phyloP scores from a whole-genome alignment of 1,139 yeast species.

The Hanseniaspora sp. region DNA sequence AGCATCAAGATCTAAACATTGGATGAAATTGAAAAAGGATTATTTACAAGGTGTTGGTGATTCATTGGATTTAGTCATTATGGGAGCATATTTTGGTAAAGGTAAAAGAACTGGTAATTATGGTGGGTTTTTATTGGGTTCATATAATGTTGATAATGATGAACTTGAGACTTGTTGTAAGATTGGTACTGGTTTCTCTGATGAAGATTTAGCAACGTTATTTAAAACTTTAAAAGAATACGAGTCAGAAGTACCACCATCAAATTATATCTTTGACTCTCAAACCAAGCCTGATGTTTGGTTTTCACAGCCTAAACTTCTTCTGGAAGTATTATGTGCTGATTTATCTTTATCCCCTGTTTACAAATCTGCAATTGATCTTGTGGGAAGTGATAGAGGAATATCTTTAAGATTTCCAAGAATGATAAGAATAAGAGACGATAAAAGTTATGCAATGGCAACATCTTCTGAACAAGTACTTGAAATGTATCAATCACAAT shows the following conservation, averaged over 20 bases:
- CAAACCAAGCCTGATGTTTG: constrained; percentile 82
- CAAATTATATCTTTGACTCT: constrained; percentile 60
- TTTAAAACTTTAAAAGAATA: constrained; percentile 56
- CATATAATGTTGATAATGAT: constrained; percentile 79
- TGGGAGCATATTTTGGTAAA: constrained; percentile 88
- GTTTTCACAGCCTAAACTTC: constrained; percentile 70
- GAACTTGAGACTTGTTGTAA: constrained; percentile 93
- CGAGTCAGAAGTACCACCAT: constrained; percentile 55
- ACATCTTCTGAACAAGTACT: constrained; percentile 83
- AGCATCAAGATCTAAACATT: constrained; percentile 82
- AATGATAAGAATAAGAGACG: constrained; percentile 74
- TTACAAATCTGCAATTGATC: constrained; percentile 74
- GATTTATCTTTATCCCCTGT: constrained; percentile 87
- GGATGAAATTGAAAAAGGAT: constrained; percentile 93
- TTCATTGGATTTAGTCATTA: constrained; percentile 80
- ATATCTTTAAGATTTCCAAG: constrained; percentile 86
- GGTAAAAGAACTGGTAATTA: constrained; percentile 92
- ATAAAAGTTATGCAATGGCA: constrained; percentile 78
- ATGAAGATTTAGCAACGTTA: constrained; percentile 57
- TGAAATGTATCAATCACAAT: constrained; percentile 76
- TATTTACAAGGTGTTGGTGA: constrained; percentile 92
- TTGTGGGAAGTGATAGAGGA: constrained; percentile 58
- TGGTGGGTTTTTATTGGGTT: constrained; percentile 87
- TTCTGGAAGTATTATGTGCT: constrained; percentile 90
- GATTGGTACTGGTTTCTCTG: constrained; percentile 95